Base-by-base conservation (phyloP, 179 eudicot species). In the Carnegiea gigantea region DNA sequence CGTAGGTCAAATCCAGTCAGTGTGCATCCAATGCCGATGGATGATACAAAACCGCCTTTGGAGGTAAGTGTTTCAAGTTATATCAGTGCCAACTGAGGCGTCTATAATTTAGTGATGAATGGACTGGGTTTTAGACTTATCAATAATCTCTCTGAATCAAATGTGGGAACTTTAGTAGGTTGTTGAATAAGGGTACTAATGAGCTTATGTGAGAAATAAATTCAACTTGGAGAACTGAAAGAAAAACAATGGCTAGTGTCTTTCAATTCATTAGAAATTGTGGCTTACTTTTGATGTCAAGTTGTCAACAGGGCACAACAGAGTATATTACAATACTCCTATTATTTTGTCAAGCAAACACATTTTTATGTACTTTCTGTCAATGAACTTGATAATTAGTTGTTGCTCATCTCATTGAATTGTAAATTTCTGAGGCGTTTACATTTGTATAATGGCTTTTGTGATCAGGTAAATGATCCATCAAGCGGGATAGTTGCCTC, bases 21-120 rank as follows among this genome's bases (percentile, higher is more conserved):
- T 85, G 90, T 85, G 67, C 92, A 86, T 88, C 93, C 93, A 21
- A 72, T 88, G 75, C 90, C 90, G 48, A 86, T 82, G 4, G 80
- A 62, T 81, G 91, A 91, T 80, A n/a, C 77, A 49, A 87, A 87
- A 78, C 81, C 85, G 73, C 79, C 81, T 33, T 80, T 77, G 60
- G 93, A 94, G 83, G 95, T 90, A 83, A 82, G 80, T 75, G 20
- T 77, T 21, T 40, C 12, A 9, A 17, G 62, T 18, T 15, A 7
- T 40, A 40, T 5, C 8, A 40, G 44, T 40, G 44, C 44, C 44
- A 1, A 7, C 44, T 40, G 9, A 40, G 44, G 3, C 9, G 9
- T 40, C 44, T 40, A 40, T 40, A 40, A 40, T 0, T 40, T 40
- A 7, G 62, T 3, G 4, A 54, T 54, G 14, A 15, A 20, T 14